Conservation (phyloP, 1,139 yeast genomes). For the Chernovozyma aurita region DNA sequence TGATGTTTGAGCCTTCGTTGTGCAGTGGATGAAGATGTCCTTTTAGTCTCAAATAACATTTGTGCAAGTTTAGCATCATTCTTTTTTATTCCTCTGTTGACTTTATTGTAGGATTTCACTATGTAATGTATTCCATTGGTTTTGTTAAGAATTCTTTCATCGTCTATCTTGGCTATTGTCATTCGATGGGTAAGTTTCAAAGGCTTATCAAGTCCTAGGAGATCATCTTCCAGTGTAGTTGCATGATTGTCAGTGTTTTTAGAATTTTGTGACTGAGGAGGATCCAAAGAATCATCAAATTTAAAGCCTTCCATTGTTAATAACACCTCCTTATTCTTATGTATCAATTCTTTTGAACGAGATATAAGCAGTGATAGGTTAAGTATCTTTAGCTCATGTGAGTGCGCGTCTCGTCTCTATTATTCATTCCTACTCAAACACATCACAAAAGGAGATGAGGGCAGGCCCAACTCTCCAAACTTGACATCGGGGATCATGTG, state of each 20-base stretch:
- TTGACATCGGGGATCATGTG: too few relatives aligned
- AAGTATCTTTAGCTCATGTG: too few relatives aligned
- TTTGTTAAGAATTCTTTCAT: conserved; percentile 43
- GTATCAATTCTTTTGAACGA: too few relatives aligned
- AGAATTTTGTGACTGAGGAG: too few relatives aligned
- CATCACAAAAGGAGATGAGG: too few relatives aligned
- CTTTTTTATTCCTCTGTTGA: conserved; percentile 23
- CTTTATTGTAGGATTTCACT: conserved; percentile 33
- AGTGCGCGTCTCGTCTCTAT: too few relatives aligned
- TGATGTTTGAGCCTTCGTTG: conserved; percentile 24
- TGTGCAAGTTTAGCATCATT: conserved; percentile 26
- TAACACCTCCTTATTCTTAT: too few relatives aligned
- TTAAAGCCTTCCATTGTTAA: not conserved
- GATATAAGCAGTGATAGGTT: too few relatives aligned
- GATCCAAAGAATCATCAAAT: too few relatives aligned
- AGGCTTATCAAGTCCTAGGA: conserved; percentile 39
- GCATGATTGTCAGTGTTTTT: too few relatives aligned
- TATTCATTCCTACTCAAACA: too few relatives aligned
- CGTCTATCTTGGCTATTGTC: conserved; percentile 42
- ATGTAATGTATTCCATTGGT: conserved; percentile 46
- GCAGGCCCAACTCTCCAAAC: too few relatives aligned
- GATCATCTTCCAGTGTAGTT: conserved; percentile 15
- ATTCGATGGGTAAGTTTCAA: conserved; percentile 30
- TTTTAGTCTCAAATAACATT: conserved; percentile 9
- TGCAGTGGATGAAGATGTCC: conserved; percentile 1